Base-by-base conservation (phyloP, 805 yeast genomes). In the Jamesozyma hellenica region DNA sequence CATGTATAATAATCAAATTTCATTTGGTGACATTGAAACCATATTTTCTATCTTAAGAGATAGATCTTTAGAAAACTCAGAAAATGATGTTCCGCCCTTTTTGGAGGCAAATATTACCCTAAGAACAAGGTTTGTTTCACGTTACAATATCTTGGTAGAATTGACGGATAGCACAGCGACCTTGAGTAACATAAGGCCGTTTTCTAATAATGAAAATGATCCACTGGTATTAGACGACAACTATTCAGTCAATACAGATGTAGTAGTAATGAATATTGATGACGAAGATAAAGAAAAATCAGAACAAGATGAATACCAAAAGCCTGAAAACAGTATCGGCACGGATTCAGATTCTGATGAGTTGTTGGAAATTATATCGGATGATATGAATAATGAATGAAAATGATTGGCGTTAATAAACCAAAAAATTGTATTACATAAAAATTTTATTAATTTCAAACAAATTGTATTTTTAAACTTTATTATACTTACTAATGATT, bases 61-160 rank as follows among this genome's bases (percentile, higher is more conserved):
- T 18, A 52, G 60, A 34, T 59, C 64, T 1, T 34, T 45, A 9
- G 36, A 32, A 3, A 42, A 50, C 23, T 31, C 39, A 10, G 62
- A 58, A 37, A 9, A 33, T 4, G 37, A 51, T 28, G 43, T 53
- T 3, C 60, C 60, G 2, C 25, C 32, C 1, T 41, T 40, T 28
- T 27, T 61, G 28, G 45, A 43, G 12, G 52, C 46, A 6, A 37
- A 36, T 9, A 41, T 60, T 2, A 38, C 36, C 3, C 42, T 51
- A 14, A 51, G 54, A 29, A 52, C 52, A 12, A 48, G 65, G 19
- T 61, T 61, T 50, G 59, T 60, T 1, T 49, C 58, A 2, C 52
- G 65, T 15, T 61, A 55, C 39, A 61, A 61, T 35, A 49, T 57
- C 1, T 37, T 61, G 23, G 64, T 61, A 1, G 65, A 61, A 37